Percentiles rank a stretch among this genome's conserved stretches.
These are phyloP conservation scores for Rosa rugosa DNA, from an alignment of 306 rosid species.

Conservation along the genomic window DNA sequence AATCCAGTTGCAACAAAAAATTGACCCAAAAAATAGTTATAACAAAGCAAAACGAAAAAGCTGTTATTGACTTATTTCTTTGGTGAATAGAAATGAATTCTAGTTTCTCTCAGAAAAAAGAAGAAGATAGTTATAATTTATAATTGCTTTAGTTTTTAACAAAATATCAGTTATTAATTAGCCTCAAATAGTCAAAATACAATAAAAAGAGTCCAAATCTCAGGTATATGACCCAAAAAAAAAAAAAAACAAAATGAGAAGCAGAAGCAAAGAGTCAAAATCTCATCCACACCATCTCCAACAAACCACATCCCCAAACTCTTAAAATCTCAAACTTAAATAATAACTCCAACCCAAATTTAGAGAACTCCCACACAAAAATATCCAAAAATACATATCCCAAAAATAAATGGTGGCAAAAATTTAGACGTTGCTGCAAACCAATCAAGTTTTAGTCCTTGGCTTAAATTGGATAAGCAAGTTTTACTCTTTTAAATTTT, in stretches of 20 bases:
- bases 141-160: no score
- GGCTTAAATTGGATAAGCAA: constrained; percentile 21
- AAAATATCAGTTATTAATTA: constrained; percentile 12
- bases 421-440: constrained; percentile 34
- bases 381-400: constrained; percentile 12
- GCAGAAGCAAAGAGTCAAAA: constrained; percentile 8
- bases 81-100: not conserved
- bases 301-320: constrained; percentile 33
- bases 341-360: constrained; percentile 29
- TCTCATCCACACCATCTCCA: constrained; percentile 39
- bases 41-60: not conserved
- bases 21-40: not conserved
- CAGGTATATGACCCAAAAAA: not conserved
- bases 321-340: constrained; percentile 37
- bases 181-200: constrained; percentile 8
- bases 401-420: constrained; percentile 27
- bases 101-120: no score
- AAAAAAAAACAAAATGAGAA: not conserved
- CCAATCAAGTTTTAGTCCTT: constrained; percentile 36
- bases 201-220: not conserved
- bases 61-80: not conserved
- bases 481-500: not conserved
- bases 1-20: constrained; percentile 5
- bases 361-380: constrained; percentile 26
- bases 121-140: no score